phyloP scores from a whole-genome alignment of 352 stramenopile species.

The Globisporangium takayamanum region DNA sequence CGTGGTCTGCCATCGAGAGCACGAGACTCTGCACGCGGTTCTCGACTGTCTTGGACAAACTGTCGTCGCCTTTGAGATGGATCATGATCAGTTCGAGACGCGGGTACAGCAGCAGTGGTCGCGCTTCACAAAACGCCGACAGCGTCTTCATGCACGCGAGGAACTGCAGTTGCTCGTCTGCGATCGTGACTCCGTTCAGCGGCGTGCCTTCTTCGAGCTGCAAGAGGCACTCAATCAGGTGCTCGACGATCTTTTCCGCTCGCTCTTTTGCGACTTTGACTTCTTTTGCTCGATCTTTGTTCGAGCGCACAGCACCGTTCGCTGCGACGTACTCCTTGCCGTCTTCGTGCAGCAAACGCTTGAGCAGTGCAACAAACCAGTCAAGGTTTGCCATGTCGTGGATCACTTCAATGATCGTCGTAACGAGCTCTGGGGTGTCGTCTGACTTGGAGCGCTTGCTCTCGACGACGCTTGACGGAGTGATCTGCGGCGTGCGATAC shows the following conservation, averaged over 20 bases:
- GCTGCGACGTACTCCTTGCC: constrained; percentile 9
- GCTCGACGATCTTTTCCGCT: constrained; percentile 58
- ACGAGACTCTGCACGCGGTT: constrained; percentile 53
- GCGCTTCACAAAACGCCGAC: constrained; percentile 66
- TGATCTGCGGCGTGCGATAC: constrained; percentile 46
- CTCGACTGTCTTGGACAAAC: constrained; percentile 43
- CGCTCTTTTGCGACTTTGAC: constrained; percentile 39
- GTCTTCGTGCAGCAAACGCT: constrained; percentile 41
- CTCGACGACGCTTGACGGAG: constrained; percentile 58
- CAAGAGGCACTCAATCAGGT: constrained; percentile 57
- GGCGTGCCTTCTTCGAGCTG: constrained; percentile 63
- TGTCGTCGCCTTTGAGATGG: constrained; percentile 60
- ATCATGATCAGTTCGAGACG: constrained; percentile 72
- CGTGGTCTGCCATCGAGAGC: constrained; percentile 53
- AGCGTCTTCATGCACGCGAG: constrained; percentile 74
- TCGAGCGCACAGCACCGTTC: constrained; percentile 15
- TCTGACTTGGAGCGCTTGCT: constrained; percentile 56
- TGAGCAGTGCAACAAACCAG: constrained; percentile 70
- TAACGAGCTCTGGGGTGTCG: constrained; percentile 47
- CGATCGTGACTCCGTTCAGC: constrained; percentile 47
- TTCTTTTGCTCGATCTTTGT: constrained; percentile 42
- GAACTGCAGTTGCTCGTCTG: constrained; percentile 53
- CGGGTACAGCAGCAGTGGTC: constrained; percentile 38
- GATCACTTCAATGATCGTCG: constrained; percentile 74
- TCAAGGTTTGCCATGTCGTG: constrained; percentile 60